Percentiles rank a stretch among this genome's conserved stretches.
phyloP scores from a whole-genome alignment of 1,284 basidiomycete genomes.

The Cutaneotrichosporon cutaneum region DNA sequence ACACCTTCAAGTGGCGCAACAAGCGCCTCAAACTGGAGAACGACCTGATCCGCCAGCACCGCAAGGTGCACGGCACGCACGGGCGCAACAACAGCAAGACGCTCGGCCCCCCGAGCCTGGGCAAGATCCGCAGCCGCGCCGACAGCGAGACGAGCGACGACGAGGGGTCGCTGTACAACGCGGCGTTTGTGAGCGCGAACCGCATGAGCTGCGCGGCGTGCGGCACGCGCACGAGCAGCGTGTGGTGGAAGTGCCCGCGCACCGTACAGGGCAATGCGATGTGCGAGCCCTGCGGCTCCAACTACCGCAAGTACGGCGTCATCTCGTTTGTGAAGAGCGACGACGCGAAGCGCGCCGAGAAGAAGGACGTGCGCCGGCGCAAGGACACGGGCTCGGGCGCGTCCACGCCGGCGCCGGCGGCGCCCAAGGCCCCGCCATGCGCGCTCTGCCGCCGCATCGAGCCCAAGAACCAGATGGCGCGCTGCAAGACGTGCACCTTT shows the following conservation, averaged over 20 bases:
- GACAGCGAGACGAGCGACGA: constrained; percentile 58
- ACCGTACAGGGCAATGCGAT: constrained; percentile 66
- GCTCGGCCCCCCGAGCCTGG: constrained; percentile 45
- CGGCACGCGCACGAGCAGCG: constrained; percentile 67
- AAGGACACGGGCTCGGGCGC: constrained; percentile 53
- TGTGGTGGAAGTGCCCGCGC: constrained; percentile 85
- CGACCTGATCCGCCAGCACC: constrained; percentile 45
- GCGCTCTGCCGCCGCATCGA: constrained; percentile 66
- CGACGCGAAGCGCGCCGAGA: constrained; percentile 40
- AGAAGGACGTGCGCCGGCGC: constrained; percentile 59
- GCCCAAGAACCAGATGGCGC: constrained; percentile 71
- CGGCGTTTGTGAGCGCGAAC: constrained; percentile 22
- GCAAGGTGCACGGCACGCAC: constrained; percentile 39
- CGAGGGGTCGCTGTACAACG: constrained; percentile 50
- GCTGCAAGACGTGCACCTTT: constrained; percentile 74
- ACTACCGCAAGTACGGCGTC: constrained; percentile 85
- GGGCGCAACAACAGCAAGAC: constrained; percentile 43
- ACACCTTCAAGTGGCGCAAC: constrained; percentile 53
- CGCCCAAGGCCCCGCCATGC: constrained; percentile 66
- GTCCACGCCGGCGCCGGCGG: constrained; percentile 44
- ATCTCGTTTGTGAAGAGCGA: constrained; percentile 46
- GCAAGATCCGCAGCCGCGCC: constrained; percentile 36
- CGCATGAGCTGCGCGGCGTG: constrained; percentile 66
- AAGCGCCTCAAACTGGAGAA: constrained; percentile 49
- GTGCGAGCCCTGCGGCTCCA: constrained; percentile 71